Evolutionary conservation across 257 asterid species (phyloP).

Genomic region (Ophiorrhiza pumila): DNA sequence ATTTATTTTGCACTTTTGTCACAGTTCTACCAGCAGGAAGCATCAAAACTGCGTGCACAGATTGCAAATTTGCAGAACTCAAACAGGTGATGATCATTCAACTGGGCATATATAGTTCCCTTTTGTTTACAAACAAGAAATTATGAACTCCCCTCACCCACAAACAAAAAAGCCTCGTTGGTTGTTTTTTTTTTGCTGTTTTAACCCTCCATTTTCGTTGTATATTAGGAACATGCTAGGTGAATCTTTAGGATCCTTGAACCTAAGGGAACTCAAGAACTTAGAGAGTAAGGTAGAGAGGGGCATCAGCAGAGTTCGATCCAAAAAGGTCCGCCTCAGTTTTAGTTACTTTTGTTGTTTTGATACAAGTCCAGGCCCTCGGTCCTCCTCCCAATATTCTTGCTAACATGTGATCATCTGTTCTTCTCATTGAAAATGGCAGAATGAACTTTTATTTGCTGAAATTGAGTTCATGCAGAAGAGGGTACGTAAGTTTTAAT

Average conservation of each 20-base stretch:
- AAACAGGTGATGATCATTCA: constrained; percentile 46
- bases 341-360: neutral
- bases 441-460: constrained; percentile 89
- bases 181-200: neutral
- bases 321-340: constrained; percentile 60
- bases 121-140: neutral
- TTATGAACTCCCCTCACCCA: no score
- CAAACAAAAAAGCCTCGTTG: no score
- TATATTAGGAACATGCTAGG: constrained; percentile 69
- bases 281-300: constrained; percentile 68
- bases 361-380: no score
- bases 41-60: constrained; percentile 68
- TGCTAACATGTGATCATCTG: neutral
- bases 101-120: no score
- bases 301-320: constrained; percentile 65
- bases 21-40: constrained; percentile 93
- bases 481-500: constrained; percentile 86
- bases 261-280: constrained; percentile 56
- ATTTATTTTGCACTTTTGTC: neutral
- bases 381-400: no score
- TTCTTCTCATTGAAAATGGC: constrained; percentile 17
- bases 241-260: constrained; percentile 54
- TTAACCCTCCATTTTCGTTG: neutral
- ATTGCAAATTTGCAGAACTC: constrained; percentile 73
- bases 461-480: constrained; percentile 91